Base-by-base conservation (phyloP, 2,329 filamentous ascomycete genomes). In the Hyphodiscus sp. region DNA sequence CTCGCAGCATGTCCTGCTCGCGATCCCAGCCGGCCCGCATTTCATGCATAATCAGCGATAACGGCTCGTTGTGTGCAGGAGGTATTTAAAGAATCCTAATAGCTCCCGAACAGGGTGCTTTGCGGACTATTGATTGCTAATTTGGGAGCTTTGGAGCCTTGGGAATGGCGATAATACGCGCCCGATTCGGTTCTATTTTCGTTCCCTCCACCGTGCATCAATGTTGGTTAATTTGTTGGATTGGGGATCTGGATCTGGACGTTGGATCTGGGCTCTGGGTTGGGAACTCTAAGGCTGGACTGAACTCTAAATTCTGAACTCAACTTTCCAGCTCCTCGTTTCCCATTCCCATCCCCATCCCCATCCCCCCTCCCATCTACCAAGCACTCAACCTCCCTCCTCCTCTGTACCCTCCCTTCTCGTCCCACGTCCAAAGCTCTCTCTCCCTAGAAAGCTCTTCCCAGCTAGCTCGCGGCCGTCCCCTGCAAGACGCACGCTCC, bases 81-180 rank as follows among this genome's bases (percentile, higher is more conserved):
- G 53, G 50, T 63, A 63, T 63, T 63, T 61, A 63, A 63, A 63
- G 61, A 45, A 62, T 56, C 58, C 59, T 62, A 63, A 63, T 57
- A 38, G 5, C 33, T 6, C 33, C 33, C 2, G 2, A 38, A 38
- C 33, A 38, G 33, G 33, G 33, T 38, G 19, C 18, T 41, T 33
- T 30, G 15, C 30, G 18, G 47, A 56, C 50, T 59, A 59, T 59
- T 55, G 55, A 59, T 52, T 58, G 60, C 60, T 62, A 62, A 61
- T 58, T 63, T 59, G 42, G 56, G 55, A 49, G 11, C 51, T 54
- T 57, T 50, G n/a, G n/a, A n/a, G n/a, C n/a, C n/a, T n/a, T n/a
- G 43, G 33, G 41, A 55, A 47, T 23, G 47, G 49, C 20, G 20
- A 46, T 49, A 47, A 45, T 63, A 63, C 57, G 55, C 62, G 62